Evolutionary conservation across 352 stramenopile genomes (phyloP), one percentile per base, ranked within the genome.

Genomic region (Globisporangium acanthophoron): DNA sequence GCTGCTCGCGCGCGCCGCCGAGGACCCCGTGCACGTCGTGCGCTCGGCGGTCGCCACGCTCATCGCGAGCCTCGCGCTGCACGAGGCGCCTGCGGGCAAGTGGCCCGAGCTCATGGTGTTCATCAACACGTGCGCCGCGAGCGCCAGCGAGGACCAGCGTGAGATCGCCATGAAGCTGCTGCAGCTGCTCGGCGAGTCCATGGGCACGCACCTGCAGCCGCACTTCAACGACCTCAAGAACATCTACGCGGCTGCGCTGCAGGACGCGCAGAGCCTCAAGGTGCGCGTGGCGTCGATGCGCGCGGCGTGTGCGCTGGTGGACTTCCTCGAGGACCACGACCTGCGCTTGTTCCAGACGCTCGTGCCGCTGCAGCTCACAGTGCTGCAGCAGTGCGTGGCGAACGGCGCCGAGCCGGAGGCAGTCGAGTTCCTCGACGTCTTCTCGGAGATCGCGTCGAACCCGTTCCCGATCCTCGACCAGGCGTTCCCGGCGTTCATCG

Each of bases 21-120:
- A 90, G 50, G 93, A 98, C 73, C 78, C 84, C 3, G 83, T 92
- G 51, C 74, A 91, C 54, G 78, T 89, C 27, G 94, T 98, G 46
- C 87, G 89, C 65, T 92, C 84, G 35, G 89, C 78, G 9, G 75
- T 97, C 54, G 82, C 86, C 40, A 73, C 73, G 62, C 76, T 96
- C 53, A 92, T 97, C 56, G 71, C 87, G n/a, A 69, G 80, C 64
- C 60, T 95, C 41, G 79, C 87, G n/a, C 69, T 88, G 55, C 83
- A 94, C 64, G 80, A 94, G 55, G 67, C 91, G 46, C 76, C 80
- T 24, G 47, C 62, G 13, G 76, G 76, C 62, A 84, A 87, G 46
- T 98, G 94, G 94, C 88, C 89, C 0, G 93, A 98, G 67, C 76
- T 98, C 37, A 96, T 98, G 68, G 73, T 92, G 50, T 98, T 98